Evolutionary conservation across 1,139 yeast genomes (phyloP), one percentile per base, ranked within the genome.

Genomic region (Arxiozyma telluris): DNA sequence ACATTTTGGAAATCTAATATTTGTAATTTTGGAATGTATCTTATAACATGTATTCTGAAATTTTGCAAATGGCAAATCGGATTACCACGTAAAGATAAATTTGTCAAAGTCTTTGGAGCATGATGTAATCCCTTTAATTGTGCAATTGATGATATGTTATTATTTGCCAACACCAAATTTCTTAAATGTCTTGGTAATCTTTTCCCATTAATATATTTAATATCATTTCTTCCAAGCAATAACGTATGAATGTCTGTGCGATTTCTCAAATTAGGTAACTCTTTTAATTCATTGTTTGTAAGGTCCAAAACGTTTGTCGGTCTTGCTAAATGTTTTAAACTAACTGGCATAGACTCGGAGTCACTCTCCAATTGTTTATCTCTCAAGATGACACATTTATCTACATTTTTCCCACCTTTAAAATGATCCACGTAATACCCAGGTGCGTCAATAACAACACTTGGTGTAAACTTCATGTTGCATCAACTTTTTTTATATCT

Each of bases 1-100:
- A 91, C 79, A 59, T 79, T 81, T 50, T 76, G 74, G 60, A 82
- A 87, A 66, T 91, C 97, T 47, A 91, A 67, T 0, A 84, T 76
- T 50, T 76, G 73, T 50, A 91, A 66, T 1, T 74, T 66, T 0
- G 96, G 96, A 6, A 85, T 61, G 15, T 80, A 62, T 82, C 87
- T 80, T 1, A 88, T 73, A 2, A 83, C 66, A 64, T 80, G 79
- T 17, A 73, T 60, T 53, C 96, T 73, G 65, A 89, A 90, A 61
- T 84, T 66, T 22, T 76, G 73, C n/a, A 72, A 61, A 22, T 71
- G 63, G 1, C 80, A 69, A 0, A 89, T 75, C 0, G 87, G 87
- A 62, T 89, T 90, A 1, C 83, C 87, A 1, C 69, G 57, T 27
- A 90, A 65, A 2, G 79, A 71, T 44, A 91, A 64, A 54, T 76